phyloP scores from a whole-genome alignment of 495 filamentous ascomycete genomes.

The Rostrohypoxylon terebratum region DNA sequence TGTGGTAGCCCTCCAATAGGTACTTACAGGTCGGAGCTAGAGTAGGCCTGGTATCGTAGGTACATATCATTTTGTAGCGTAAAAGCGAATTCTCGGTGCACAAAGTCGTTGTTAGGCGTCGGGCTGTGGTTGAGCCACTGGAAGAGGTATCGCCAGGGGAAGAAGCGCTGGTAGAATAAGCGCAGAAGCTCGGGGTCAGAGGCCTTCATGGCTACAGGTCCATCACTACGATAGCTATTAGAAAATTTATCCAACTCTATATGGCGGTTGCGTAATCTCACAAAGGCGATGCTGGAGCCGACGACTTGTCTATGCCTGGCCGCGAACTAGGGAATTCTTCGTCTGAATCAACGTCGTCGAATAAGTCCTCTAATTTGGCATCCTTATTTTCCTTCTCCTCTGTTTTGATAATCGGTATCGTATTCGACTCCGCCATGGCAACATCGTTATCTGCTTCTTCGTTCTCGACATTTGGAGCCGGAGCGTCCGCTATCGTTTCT shows the following conservation, averaged over 20 bases:
- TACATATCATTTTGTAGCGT: constrained; percentile 90
- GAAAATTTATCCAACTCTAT: neutral
- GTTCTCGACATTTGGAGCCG: constrained; percentile 38
- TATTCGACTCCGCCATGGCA: constrained; percentile 50
- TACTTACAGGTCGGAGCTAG: constrained; percentile 82
- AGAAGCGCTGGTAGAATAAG: constrained; percentile 94
- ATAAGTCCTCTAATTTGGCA: constrained; percentile 84
- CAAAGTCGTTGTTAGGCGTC: constrained; percentile 85
- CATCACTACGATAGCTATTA: constrained; percentile 38
- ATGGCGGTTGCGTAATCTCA: constrained; percentile 32
- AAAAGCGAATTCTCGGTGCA: constrained; percentile 93
- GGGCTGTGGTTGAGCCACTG: constrained; percentile 98
- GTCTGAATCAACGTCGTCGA: constrained; percentile 81
- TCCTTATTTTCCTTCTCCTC: constrained; percentile 51
- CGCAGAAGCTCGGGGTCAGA: constrained; percentile 87
- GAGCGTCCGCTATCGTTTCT: constrained; percentile 41
- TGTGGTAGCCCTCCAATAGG: neutral
- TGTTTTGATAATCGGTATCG: constrained; percentile 20
- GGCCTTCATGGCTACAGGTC: constrained; percentile 39
- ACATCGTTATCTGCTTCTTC: constrained; percentile 46
- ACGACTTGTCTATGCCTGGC: constrained; percentile 38
- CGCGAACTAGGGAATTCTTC: constrained; percentile 75
- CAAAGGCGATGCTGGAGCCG: constrained; percentile 50
- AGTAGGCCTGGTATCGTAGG: constrained; percentile 90
- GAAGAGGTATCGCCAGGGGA: constrained; percentile 94